phyloP scores from a whole-genome alignment of 2,329 filamentous ascomycete genomes.

The Colletotrichum theobromicola region DNA sequence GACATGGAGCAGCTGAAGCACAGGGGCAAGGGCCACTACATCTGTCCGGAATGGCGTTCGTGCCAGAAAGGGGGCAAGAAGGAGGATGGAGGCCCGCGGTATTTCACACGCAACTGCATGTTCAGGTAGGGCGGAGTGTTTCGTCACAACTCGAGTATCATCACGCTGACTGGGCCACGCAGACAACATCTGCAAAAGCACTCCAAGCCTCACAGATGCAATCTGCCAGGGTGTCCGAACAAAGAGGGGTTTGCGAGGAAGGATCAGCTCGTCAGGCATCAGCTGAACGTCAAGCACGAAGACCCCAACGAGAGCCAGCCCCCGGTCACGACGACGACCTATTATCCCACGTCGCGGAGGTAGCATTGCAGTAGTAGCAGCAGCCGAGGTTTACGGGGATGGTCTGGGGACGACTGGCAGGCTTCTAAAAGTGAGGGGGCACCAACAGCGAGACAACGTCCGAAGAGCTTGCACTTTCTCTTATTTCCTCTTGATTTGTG shows the following conservation, averaged over 20 bases:
- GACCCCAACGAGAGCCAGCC: background rate
- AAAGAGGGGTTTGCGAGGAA: constrained; percentile 46
- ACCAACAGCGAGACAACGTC: background rate
- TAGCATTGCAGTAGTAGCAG: background rate
- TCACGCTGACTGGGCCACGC: constrained; percentile 7
- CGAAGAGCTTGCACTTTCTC: background rate
- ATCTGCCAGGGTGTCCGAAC: constrained; percentile 43
- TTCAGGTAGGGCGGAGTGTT: constrained; percentile 36
- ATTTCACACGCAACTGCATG: constrained; percentile 46
- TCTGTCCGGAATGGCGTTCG: constrained; percentile 37
- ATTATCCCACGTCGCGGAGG: constrained; percentile 1
- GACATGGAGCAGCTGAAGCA: constrained; percentile 43
- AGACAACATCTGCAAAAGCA: constrained; percentile 50
- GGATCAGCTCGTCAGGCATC: constrained; percentile 47
- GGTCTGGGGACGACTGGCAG: background rate
- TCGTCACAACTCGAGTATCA: background rate
- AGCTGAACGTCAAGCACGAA: constrained; percentile 42
- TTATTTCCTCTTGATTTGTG: background rate
- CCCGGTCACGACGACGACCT: background rate
- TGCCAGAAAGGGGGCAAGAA: constrained; percentile 48
- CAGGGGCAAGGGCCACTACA: constrained; percentile 43
- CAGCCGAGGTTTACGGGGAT: background rate
- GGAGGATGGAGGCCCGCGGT: constrained; percentile 39
- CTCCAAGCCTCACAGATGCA: constrained; percentile 45
- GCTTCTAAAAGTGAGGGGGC: background rate